phyloP scores from a whole-genome alignment of 805 yeast genomes.

The Pichia exigua region DNA sequence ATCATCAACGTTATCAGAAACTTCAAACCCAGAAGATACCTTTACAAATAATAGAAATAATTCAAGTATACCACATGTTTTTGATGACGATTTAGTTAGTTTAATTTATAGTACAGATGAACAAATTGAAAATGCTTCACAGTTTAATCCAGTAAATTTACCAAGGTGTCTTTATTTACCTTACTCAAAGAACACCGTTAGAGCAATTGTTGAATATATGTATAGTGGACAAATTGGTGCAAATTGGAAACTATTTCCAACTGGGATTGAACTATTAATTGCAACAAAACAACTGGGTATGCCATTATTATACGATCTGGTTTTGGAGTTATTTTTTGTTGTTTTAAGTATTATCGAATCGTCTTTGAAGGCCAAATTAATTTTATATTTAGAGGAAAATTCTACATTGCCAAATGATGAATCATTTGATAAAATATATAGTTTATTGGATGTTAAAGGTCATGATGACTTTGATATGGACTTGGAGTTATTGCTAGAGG shows the following conservation, averaged over 20 bases:
- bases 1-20: background rate
- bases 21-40: background rate
- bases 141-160: slow-evolving; percentile 24
- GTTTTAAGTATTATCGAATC: slow-evolving; percentile 59
- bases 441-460: slow-evolving; percentile 4
- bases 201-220: slow-evolving; percentile 63
- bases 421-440: slow-evolving; percentile 2
- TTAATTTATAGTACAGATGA: background rate
- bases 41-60: background rate
- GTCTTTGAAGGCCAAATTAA: slow-evolving; percentile 1
- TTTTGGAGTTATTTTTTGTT: slow-evolving; percentile 61
- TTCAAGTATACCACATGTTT: background rate
- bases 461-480: slow-evolving; percentile 10
- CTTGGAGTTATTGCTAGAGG: slow-evolving; percentile 9
- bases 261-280: slow-evolving; percentile 54
- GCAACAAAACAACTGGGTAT: slow-evolving; percentile 60
- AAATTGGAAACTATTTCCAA: slow-evolving; percentile 65
- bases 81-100: background rate
- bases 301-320: slow-evolving; percentile 62
- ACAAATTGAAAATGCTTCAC: background rate
- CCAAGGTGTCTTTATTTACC: slow-evolving; percentile 69
- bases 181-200: slow-evolving; percentile 50
- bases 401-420: background rate
- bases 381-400: slow-evolving; percentile 2
- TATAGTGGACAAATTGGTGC: slow-evolving; percentile 77